Evolutionary conservation across 2,329 filamentous ascomycete genomes (phyloP), one percentile per base, ranked within the genome.

Genomic region (Cladosporium sp.): DNA sequence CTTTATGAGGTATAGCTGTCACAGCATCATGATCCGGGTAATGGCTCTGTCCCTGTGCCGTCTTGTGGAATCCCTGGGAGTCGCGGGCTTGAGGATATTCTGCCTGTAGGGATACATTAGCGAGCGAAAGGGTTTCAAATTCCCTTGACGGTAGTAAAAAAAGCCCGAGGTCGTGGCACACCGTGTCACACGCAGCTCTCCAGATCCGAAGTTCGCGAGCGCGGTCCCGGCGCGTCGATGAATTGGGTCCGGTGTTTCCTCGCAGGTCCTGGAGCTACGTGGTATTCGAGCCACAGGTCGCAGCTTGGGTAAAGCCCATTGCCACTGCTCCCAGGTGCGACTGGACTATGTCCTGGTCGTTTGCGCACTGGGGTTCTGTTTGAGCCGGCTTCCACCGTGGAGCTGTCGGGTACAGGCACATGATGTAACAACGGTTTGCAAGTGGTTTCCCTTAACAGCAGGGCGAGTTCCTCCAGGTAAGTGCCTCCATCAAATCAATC

Each of bases 281-380:
- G 49, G 49, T 53, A 25, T 30, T 25, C 25, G 49, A 53, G 49
- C 49, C 49, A 53, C 49, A 53, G 49, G 49, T 53, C 49, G 48
- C 26, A 51, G 25, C 23, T 16, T 26, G 25, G 26, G 49, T 28
- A n/a, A n/a, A 28, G 49, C 14, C 49, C 49, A n/a, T 18, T 53
- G 14, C 49, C 36, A 53, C 28, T 11, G 49, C 49, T 53, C 49
- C 28, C 49, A 28, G 49, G 49, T 53, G 49, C 49, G 49, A 30
- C 49, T 30, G 49, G 49, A 30, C 49, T 53, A 8, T 18, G 49
- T 30, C 26, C 49, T 53, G 49, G 49, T 53, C 49, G 49, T 53
- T 53, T 53, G 25, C 14, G 49, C 26, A 30, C 28, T 30, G 26
- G 26, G 26, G 26, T 53, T 53, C 25, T 51, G 48, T 18, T 14